phyloP scores from a whole-genome alignment of 2,329 filamentous ascomycete species.

The Aspergillus pseudonomiae region DNA sequence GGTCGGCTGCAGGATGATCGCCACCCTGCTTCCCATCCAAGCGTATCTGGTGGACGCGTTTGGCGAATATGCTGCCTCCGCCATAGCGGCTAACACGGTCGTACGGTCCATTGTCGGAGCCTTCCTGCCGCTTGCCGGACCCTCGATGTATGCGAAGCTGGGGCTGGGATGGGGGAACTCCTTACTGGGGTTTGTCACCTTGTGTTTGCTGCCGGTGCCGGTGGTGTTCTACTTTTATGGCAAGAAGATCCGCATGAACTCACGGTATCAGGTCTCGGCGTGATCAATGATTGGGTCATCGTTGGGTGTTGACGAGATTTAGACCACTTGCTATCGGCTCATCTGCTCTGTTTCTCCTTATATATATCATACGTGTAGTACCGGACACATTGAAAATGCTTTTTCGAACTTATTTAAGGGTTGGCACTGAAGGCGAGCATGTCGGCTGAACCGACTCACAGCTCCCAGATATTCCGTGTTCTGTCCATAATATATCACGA shows the following conservation, averaged over 20 bases:
- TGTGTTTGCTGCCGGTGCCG: conserved; percentile 52
- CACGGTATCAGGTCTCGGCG: neutral
- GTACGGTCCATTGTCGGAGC: conserved; percentile 60
- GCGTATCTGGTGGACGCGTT: conserved; percentile 65
- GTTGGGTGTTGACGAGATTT: too few species aligned
- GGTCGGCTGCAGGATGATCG: neutral
- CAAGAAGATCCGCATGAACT: conserved; percentile 1
- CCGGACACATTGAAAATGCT: too few species aligned
- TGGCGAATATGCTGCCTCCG: conserved; percentile 51
- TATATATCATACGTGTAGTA: too few species aligned
- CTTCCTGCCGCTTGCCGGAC: conserved; percentile 63
- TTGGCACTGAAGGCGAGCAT: too few species aligned
- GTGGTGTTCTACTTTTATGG: conserved; percentile 34
- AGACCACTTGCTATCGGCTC: too few species aligned
- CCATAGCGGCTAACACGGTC: conserved; percentile 59
- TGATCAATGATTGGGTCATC: neutral
- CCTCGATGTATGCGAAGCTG: conserved; percentile 51
- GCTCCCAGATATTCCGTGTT: too few species aligned
- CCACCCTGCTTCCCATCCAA: neutral
- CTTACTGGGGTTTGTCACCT: conserved; percentile 58
- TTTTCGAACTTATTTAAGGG: too few species aligned
- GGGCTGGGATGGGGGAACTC: conserved; percentile 56
- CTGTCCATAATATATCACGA: too few species aligned
- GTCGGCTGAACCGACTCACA: too few species aligned
- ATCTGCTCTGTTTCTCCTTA: too few species aligned